Base-by-base conservation (phyloP, 345 rosid species). In the Eucalyptus globulus region DNA sequence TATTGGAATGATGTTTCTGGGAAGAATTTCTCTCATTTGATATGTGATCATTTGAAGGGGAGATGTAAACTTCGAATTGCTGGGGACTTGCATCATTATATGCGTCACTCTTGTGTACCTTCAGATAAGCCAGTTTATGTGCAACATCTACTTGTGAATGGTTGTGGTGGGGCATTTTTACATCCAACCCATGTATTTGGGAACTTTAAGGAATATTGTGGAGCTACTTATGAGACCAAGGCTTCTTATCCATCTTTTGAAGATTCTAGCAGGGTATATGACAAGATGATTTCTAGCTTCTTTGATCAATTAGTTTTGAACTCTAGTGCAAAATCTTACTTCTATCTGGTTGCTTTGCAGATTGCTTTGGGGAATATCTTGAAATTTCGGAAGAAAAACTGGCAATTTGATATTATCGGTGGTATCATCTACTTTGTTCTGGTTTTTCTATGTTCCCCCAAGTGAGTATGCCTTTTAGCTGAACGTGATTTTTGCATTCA, bases 391-490 rank as follows among this genome's bases (percentile, higher is more conserved):
- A 98, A 97, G 95, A 98, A 96, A 95, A 98, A 98, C 91, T 98
- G 99, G 99, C 99, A 98, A 76, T 98, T 98, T 89, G 99, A 98
- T 94, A 94, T 97, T 89, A 98, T 98, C 86, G 99, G 99, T 89
- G 99, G 99, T 91, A 93, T 98, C 88, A 95, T 98, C 92, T 98
- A 98, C 93, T 98, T 98, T 83, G 89, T 98, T 80, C 90, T 98
- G 95, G 97, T 93, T 89, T 98, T 90, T 98, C 99, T 43, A 91
- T 94, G 95, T 98, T 98, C 90, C 99, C 99, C 27, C 99, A 95
- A 96, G 99, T 98, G 89, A 86, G 94, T 88, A 58, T 88, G 88
- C 89, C 31, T 89, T 89, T 89, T 31, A 88, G 31, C 29, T 80
- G 47, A 14, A 49, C 22, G 47, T 88, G 47, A 34, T 69, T 43